Evolutionary conservation across 1,284 basidiomycete genomes (phyloP), one percentile per base, ranked within the genome.

Genomic region (Tremellales sp.): DNA sequence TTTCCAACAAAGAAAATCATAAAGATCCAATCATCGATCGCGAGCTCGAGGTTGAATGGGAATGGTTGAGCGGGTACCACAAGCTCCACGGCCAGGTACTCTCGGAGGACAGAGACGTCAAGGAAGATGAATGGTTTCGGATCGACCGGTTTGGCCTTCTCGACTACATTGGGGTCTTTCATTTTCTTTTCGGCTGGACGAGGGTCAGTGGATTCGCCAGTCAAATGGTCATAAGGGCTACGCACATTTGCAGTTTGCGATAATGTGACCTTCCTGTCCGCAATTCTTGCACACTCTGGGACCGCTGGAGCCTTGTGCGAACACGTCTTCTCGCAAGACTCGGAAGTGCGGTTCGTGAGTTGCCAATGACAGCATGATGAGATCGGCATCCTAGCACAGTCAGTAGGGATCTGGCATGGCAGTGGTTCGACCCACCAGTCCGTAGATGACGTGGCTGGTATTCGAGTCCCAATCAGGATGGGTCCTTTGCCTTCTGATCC

Each of bases 71-170:
- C 77, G 11, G 87, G 80, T 22, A 96, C 80, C 74, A 89, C 84
- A 62, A 99, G 84, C 73, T 98, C 96, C 68, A 91, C 84, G 74
- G 93, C 87, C 62, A 99, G 85, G 76, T 99, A 99, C 77, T 99
- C 96, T 75, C 96, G 87, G 57, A 99, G 78, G 57, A 87, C 84
- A 53, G 87, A 80, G 72, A 99, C 90, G 79, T 98, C 93, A 72
- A 99, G 87, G 81, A 97, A 98, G 75, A 99, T 97, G 81, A 97
- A 99, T 15, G 96, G 96, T 68, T 98, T 98, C 76, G 90, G 88
- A 65, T 88, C 84, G 45, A 82, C 76, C 23, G 85, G 81, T 46
- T 82, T 74, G 29, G 76, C 74, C 76, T 82, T 81, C 65, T 82
- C 79, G 64, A 83, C 78, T 62, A 83, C 68, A 39, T 69, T 66